phyloP scores from a whole-genome alignment of 352 stramenopile genomes.

The Nothophytophthora sp. region DNA sequence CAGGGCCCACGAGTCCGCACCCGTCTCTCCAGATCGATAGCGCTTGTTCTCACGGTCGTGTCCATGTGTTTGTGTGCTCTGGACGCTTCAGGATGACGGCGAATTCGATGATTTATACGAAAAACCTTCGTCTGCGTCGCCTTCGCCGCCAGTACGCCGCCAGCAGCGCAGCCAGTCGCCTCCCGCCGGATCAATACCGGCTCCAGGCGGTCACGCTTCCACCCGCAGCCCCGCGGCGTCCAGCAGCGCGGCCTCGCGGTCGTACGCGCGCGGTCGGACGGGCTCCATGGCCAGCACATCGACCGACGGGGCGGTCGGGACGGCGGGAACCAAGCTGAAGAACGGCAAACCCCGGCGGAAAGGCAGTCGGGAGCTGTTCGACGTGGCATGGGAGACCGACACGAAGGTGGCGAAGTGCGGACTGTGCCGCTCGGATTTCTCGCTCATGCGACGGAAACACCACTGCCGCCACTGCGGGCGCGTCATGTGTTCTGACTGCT shows the following conservation, averaged over 20 bases:
- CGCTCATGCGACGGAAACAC: conserved; percentile 70
- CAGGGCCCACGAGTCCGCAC: too few relatives aligned
- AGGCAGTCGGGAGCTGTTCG: conserved; percentile 63
- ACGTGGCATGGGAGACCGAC: conserved; percentile 67
- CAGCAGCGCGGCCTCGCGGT: conserved; percentile 23
- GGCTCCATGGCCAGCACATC: conserved; percentile 17
- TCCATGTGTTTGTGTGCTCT: conserved; percentile 1
- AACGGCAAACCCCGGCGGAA: conserved; percentile 35
- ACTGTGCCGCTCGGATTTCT: conserved; percentile 63
- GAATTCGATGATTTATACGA: conserved; percentile 82
- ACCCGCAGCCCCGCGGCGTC: conserved; percentile 16
- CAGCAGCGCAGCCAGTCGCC: conserved; percentile 8
- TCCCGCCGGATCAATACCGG: not conserved
- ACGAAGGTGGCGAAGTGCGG: conserved; percentile 39
- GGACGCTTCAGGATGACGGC: conserved; percentile 51
- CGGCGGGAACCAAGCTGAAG: conserved; percentile 10
- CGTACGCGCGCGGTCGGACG: conserved; percentile 23
- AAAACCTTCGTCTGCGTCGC: conserved; percentile 13
- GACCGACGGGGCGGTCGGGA: conserved; percentile 19
- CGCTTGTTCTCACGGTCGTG: conserved; percentile 1
- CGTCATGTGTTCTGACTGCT: conserved; percentile 82
- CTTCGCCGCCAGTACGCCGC: not conserved
- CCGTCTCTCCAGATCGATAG: not conserved
- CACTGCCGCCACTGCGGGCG: conserved; percentile 76
- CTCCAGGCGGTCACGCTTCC: not conserved